Evolutionary conservation across 768 basidiomycete species (phyloP).

Genomic region (Pleurotus citrinopileatus): DNA sequence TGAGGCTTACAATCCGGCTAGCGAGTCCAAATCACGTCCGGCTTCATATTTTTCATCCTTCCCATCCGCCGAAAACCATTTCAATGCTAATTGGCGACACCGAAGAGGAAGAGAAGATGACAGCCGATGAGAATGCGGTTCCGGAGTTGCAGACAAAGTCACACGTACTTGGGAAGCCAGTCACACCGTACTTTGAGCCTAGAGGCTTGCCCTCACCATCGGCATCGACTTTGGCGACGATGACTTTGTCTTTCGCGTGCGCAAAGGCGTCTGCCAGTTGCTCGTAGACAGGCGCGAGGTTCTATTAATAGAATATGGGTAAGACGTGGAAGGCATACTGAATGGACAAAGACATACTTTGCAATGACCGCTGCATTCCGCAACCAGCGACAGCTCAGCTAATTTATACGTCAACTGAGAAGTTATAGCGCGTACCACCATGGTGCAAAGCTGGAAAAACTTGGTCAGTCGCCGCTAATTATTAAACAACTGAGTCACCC

Average conservation of each 20-base stretch:
- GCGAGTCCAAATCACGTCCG: slow-evolving; percentile 76
- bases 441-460: slow-evolving; percentile 65
- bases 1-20: slow-evolving; percentile 66
- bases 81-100: slow-evolving; percentile 58
- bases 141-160: background rate
- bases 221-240: slow-evolving; percentile 91
- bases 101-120: slow-evolving; percentile 1
- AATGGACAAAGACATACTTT: slow-evolving; percentile 48
- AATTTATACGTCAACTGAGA: background rate
- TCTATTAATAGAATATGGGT: slow-evolving; percentile 38
- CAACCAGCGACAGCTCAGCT: background rate
- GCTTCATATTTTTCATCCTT: slow-evolving; percentile 67
- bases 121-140: background rate
- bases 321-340: background rate
- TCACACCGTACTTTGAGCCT: slow-evolving; percentile 76
- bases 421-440: slow-evolving; percentile 64
- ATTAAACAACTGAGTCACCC: slow-evolving; percentile 28
- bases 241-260: slow-evolving; percentile 75
- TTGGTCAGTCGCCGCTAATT: background rate
- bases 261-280: slow-evolving; percentile 86
- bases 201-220: slow-evolving; percentile 81
- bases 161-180: slow-evolving; percentile 82
- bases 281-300: slow-evolving; percentile 85
- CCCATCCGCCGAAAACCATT: slow-evolving; percentile 83
- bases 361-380: slow-evolving; percentile 69